Conservation (phyloP, 2,329 filamentous ascomycete species). For the Dactylellina drechsleri region DNA sequence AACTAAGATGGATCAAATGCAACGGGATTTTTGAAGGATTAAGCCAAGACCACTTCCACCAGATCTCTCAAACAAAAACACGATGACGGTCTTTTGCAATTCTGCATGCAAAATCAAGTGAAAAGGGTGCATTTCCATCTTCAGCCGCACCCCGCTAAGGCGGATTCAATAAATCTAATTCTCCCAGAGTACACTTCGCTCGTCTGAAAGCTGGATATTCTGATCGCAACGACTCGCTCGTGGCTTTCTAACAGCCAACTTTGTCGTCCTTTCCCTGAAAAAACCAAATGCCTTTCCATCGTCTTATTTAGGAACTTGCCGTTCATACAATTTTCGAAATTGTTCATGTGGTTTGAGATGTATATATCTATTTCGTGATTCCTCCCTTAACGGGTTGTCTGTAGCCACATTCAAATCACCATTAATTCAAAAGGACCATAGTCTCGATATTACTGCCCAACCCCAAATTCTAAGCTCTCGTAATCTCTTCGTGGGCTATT, state of each 20-base stretch:
- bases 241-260: not conserved
- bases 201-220: not conserved
- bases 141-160: constrained; percentile 20
- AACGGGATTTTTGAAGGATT: constrained; percentile 15
- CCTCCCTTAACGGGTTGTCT: too few species aligned
- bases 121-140: not conserved
- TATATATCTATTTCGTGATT: too few species aligned
- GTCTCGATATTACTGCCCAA: too few species aligned
- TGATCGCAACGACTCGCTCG: not conserved
- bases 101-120: not conserved
- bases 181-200: not conserved
- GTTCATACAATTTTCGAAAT: not conserved
- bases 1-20: too few species aligned
- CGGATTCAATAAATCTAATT: not conserved
- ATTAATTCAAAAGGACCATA: too few species aligned
- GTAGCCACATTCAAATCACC: too few species aligned
- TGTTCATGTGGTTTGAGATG: not conserved
- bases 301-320: constrained; percentile 1
- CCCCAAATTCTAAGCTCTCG: too few species aligned
- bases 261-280: not conserved
- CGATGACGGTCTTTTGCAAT: not conserved
- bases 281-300: not conserved
- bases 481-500: too few species aligned
- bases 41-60: not conserved
- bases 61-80: not conserved